Evolutionary conservation across 805 yeast genomes (phyloP).

Genomic region (Kluyveromyces lactis): DNA sequence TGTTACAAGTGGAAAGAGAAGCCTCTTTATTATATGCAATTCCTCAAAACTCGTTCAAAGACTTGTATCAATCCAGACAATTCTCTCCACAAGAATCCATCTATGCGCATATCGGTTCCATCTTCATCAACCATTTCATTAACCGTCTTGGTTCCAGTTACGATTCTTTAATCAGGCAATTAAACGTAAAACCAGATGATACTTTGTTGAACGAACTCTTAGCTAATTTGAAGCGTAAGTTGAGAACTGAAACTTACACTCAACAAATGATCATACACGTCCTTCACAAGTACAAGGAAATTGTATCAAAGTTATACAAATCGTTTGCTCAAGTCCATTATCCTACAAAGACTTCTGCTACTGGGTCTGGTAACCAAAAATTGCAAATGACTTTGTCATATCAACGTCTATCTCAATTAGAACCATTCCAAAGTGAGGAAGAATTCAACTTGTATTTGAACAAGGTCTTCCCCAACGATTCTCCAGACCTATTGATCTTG

Average conservation of each 20-base stretch:
- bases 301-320: conserved; percentile 77
- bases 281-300: conserved; percentile 57
- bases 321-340: conserved; percentile 90
- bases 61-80: conserved; percentile 61
- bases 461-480: conserved; percentile 66
- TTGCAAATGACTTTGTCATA: conserved; percentile 61
- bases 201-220: conserved; percentile 59
- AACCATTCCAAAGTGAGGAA: conserved; percentile 63
- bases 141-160: conserved; percentile 92
- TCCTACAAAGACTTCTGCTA: conserved; percentile 37
- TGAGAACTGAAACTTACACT: conserved; percentile 89
- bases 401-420: conserved; percentile 73
- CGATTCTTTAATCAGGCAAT: conserved; percentile 53
- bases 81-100: conserved; percentile 90
- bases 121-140: conserved; percentile 88
- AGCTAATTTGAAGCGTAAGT: conserved; percentile 72
- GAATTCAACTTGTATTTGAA: conserved; percentile 65
- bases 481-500: conserved; percentile 69
- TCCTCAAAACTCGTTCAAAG: conserved; percentile 77
- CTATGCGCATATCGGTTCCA: conserved; percentile 88
- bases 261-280: conserved; percentile 74
- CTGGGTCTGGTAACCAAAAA: conserved; percentile 18
- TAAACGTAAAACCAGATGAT: conserved; percentile 55
- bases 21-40: conserved; percentile 87
- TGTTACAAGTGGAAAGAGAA: conserved; percentile 86